Percentiles rank a stretch among this genome's conserved stretches.
Conservation (phyloP, 1,284 basidiomycete genomes). For the Malassezia sympodialis region DNA sequence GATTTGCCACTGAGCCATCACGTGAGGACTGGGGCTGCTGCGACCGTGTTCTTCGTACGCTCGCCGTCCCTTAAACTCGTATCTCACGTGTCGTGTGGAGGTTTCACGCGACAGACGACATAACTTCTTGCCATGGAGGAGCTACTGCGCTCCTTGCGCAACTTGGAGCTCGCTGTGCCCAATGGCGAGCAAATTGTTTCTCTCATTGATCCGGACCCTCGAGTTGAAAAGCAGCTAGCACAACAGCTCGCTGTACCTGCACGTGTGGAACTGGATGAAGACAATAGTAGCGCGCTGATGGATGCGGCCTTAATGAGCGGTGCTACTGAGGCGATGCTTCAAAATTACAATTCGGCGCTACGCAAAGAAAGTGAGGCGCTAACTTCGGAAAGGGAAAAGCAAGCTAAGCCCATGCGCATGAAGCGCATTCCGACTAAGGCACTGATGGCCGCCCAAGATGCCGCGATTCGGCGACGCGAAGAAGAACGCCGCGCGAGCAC, state of each 20-base stretch:
- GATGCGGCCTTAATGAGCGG: constrained; percentile 41
- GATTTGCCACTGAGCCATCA: background rate
- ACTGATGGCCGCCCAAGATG: constrained; percentile 29
- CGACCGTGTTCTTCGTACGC: background rate
- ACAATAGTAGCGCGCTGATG: constrained; percentile 25
- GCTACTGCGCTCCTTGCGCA: constrained; percentile 35
- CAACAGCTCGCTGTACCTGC: constrained; percentile 30
- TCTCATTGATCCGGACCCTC: constrained; percentile 30
- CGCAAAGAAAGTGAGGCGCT: constrained; percentile 27
- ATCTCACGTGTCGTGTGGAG: background rate
- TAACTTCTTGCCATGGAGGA: constrained; percentile 31
- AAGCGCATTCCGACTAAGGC: constrained; percentile 34
- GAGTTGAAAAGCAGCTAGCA: constrained; percentile 36
- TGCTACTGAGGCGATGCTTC: constrained; percentile 38
- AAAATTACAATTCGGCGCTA: constrained; percentile 35
- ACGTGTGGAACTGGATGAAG: constrained; percentile 10
- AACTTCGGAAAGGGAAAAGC: constrained; percentile 19
- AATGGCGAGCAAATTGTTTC: constrained; percentile 36
- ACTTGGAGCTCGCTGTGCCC: constrained; percentile 33
- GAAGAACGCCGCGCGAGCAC: constrained; percentile 21
- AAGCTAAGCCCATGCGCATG: constrained; percentile 21
- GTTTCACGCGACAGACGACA: background rate
- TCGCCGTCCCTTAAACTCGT: background rate
- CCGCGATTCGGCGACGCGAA: constrained; percentile 32
- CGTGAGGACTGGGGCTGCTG: background rate